Base-by-base conservation (phyloP, 352 stramenopile species). In the Blastocystis sp. region DNA sequence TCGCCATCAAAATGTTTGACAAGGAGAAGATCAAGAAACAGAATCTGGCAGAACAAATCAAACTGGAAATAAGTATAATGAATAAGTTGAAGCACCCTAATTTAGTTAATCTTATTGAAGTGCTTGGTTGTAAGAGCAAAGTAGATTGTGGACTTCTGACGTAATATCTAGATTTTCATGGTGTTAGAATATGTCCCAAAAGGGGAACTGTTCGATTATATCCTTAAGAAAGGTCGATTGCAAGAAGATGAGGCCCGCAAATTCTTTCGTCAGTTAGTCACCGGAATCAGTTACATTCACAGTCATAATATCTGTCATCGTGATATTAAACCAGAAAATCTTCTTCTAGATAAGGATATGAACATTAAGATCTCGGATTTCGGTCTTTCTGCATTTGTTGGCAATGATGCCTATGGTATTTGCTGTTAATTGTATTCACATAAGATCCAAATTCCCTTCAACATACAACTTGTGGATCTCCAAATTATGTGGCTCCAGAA, bases 361-460 rank as follows among this genome's bases (percentile, higher is more conserved):
- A 97, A 98, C 89, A 91, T 99, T 19, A 99, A 99, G 92, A 98
- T 99, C 91, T 98, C 95, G 60, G 97, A 99, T 92, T 99, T 99
- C 93, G 97, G 97, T 60, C 92, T 99, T 9, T 98, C 95, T 27
- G 95, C 96, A 24, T 90, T 96, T 44, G 96, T 96, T 90, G 70
- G 77, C 17, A 54, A 89, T 27, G 90, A 92, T 40, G 53, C 66
- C n/a, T 90, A 90, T 30, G 56, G 59, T 87, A 53, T 76, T 17
- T 48, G 0, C 0, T 4, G 59, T 73, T 33, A 6, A 22, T 19
- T 3, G 11, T n/a, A 81, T 84, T 44, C 40, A 81, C 11, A 33
- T 30, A 90, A 90, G 95, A 95, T 66, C 92, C 94, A 56, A 93
- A 94, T 27, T 95, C 95, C 56, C 93, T 98, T 68, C 92, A 98